Percentiles rank a stretch among this genome's conserved stretches.
Evolutionary conservation across 129 eudicot species (phyloP).

Genomic region (Artemisia tridentata): DNA sequence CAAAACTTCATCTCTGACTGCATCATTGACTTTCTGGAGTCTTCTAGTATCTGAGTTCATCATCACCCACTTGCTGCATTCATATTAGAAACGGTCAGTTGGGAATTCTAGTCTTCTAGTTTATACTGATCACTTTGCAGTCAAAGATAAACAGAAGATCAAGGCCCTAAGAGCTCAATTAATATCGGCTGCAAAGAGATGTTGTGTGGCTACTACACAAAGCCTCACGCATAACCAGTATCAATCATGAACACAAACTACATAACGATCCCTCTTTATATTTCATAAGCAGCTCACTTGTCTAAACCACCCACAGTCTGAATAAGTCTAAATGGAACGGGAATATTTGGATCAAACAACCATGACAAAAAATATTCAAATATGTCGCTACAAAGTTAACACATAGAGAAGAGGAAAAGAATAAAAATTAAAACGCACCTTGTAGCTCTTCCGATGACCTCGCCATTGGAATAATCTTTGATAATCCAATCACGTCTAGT

Average conservation of each 20-base stretch:
- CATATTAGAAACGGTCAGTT: neutral
- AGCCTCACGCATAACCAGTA: neutral
- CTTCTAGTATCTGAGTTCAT: conserved; percentile 94
- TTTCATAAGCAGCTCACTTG: neutral
- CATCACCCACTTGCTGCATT: conserved; percentile 96
- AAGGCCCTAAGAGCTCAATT: neutral
- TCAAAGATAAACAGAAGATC: neutral
- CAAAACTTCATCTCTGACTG: no score
- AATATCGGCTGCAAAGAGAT: neutral
- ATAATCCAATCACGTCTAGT: no score
- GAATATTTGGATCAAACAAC: no score
- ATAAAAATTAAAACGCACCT: no score
- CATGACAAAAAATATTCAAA: no score
- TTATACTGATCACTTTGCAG: neutral
- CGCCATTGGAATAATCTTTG: no score
- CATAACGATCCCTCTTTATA: neutral
- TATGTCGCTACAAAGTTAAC: no score
- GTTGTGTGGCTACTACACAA: neutral
- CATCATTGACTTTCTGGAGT: no score
- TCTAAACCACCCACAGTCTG: no score
- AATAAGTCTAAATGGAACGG: no score
- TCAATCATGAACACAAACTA: neutral
- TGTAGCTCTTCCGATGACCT: no score
- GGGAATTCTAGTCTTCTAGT: neutral
- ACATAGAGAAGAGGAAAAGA: no score